Base-by-base conservation (phyloP, 371 early-diverging fungal genomes). In the Circinella minor region DNA sequence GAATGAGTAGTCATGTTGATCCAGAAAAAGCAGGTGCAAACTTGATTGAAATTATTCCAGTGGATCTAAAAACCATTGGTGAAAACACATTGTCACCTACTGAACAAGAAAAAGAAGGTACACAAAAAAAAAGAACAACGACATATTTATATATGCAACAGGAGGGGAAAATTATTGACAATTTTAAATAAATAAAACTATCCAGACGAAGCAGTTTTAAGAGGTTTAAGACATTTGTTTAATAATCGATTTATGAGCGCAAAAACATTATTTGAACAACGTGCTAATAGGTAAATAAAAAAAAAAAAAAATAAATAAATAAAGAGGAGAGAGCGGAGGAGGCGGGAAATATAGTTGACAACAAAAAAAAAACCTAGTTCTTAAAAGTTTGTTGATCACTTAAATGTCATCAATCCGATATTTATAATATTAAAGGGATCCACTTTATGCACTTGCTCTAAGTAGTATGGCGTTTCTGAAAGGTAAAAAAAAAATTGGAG, bases 81-180 rank as follows among this genome's bases (percentile, higher is more conserved):
- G 75, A 81, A 37, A 86, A 86, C 43, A 78, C 76, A n/a, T 69
- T 86, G 8, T 68, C 74, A 14, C 82, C 87, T 1, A 65, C 74
- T n/a, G 86, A 88, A 70, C 88, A 88, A 57, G 87, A 83, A 63
- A 64, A 73, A 46, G 82, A 78, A 63, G 84, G 88, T 85, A 68
- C 59, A 13, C 34, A 14, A 10, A 34, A 57, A 17, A 46, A 71
- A 27, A 34, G 36, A 57, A 2, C 4, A 43, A 48, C 4, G 11
- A 43, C 6, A 43, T 43, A 11, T 43, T 43, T 43, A 9, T 43
- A 9, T 43, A 9, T 3, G 2, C 43, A 43, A 43, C 11, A 6
- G 13, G n/a, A n/a, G n/a, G n/a, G 0, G 34, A 27, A 48, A 65
- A 48, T 66, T 49, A 66, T 49, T 9, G 55, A 20, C n/a, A 18